Evolutionary conservation across 768 basidiomycete species (phyloP), one percentile per base, ranked within the genome.

Genomic region (Leccinum subgranulosum): DNA sequence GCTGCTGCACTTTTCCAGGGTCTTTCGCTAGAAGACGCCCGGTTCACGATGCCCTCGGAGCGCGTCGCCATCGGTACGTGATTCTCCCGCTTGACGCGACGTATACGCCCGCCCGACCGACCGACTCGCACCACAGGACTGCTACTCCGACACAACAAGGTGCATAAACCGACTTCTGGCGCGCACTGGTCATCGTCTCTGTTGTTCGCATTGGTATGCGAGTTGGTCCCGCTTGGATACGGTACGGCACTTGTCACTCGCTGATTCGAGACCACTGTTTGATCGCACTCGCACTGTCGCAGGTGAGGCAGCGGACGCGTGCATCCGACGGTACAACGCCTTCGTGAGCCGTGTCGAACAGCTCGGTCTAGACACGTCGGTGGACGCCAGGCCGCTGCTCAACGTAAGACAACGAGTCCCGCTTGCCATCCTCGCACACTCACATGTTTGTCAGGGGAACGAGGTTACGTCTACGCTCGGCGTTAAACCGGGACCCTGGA

Each of bases 121-220:
- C 45, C 4, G 21, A 45, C 43, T 19, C 45, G 45, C 23, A 0
- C 17, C 2, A 31, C 66, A 86, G 93, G 92, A 5, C 71, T 87
- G 31, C 69, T 91, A 4, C 75, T 96, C 41, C 81, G 94, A 29
- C 76, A 90, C 9, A 83, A 79, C 69, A 64, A 66, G 34, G 79
- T 94, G 12, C 90, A 93, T 63, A 85, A 86, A 66, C 72, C 79
- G 1, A 68, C 72, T 29, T 81, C 81, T 6, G 90, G 84, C 15
- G 78, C 81, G 11, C 79, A 84, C 49, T 95, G 90, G 92, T 75
- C 84, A 21, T 80, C 78, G 4, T 87, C 90, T 9, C 62, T 91
- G 36, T 67, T 93, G 9, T 94, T 94, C 69, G 84, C 92, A 2
- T 73, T 93, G 43, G 77, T 90, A 6, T 83, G 84, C 65, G 89